A percentile compares a stretch with the other conserved stretches of the same genome.
These are phyloP conservation scores for Lactifluus pinguis DNA, from an alignment of 768 basidiomycete species.

Conservation along the genomic window DNA sequence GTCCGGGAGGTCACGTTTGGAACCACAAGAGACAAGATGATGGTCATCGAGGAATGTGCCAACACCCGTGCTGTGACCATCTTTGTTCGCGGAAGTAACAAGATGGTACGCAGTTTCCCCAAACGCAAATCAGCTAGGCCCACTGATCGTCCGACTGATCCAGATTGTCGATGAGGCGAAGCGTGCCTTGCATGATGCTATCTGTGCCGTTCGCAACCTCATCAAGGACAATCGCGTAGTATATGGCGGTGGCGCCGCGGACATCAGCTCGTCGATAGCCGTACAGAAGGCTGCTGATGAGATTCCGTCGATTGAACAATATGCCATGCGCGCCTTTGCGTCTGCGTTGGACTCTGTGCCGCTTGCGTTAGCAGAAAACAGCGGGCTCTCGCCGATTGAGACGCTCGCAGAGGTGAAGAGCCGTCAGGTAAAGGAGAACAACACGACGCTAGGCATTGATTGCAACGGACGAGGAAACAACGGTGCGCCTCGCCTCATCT, in stretches of 20 bases:
- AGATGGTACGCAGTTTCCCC: conserved; percentile 63
- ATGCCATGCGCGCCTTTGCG: conserved; percentile 99
- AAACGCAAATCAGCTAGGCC: not conserved
- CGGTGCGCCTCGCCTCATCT: conserved; percentile 40
- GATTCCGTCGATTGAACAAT: conserved; percentile 98
- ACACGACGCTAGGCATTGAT: conserved; percentile 86
- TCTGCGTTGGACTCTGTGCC: conserved; percentile 93
- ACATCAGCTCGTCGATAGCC: conserved; percentile 91
- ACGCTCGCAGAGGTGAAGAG: conserved; percentile 95
- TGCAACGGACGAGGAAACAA: conserved; percentile 81
- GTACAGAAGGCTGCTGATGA: conserved; percentile 93
- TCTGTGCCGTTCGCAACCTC: conserved; percentile 94
- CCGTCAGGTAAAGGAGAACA: conserved; percentile 78
- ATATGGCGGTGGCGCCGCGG: conserved; percentile 96
- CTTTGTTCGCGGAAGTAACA: conserved; percentile 96
- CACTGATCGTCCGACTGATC: not conserved
- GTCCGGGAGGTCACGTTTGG: conserved; percentile 95
- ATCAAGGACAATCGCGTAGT: conserved; percentile 94
- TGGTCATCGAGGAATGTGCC: conserved; percentile 97
- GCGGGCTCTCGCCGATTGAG: conserved; percentile 91
- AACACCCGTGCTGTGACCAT: conserved; percentile 95
- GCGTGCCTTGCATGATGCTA: conserved; percentile 93
- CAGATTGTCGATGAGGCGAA: conserved; percentile 99
- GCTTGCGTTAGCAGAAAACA: conserved; percentile 95
- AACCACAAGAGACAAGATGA: conserved; percentile 98